Percentiles rank a stretch among this genome's conserved stretches.
Conservation (phyloP, 257 asterid species). For the Solanum paucissectum region DNA sequence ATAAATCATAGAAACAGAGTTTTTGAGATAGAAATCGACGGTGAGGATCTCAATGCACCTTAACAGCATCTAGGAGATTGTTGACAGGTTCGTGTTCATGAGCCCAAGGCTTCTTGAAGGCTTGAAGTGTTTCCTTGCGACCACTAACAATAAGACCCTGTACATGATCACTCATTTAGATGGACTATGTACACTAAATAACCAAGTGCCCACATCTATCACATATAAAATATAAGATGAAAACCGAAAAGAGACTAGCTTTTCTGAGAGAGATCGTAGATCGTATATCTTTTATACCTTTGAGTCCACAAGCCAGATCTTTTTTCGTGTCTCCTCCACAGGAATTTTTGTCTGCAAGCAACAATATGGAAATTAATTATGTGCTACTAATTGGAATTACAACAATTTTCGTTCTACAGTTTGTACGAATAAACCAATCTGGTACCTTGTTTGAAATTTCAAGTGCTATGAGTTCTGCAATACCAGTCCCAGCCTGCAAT, state of each 20-base stretch:
- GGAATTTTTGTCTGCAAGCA: constrained; percentile 44
- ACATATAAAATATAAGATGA: neutral
- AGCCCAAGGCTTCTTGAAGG: constrained; percentile 98
- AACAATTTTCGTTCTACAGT: neutral
- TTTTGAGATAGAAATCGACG: neutral
- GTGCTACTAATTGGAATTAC: neutral
- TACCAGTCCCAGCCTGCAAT: constrained; percentile 97
- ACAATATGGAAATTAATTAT: neutral
- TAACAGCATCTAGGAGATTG: constrained; percentile 84
- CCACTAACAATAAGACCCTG: constrained; percentile 82
- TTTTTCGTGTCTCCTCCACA: constrained; percentile 62
- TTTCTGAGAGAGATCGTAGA: neutral
- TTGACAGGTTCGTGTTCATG: constrained; percentile 65
- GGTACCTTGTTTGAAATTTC: constrained; percentile 83
- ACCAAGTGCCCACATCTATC: neutral
- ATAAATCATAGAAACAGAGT: neutral
- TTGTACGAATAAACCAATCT: neutral
- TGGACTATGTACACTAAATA: neutral
- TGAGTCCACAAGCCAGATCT: constrained; percentile 91
- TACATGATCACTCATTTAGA: neutral
- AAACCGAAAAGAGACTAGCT: neutral
- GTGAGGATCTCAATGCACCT: constrained; percentile 32
- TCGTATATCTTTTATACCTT: constrained; percentile 38
- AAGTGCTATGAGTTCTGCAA: constrained; percentile 95
- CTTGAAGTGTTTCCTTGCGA: constrained; percentile 86